Evolutionary conservation across 768 basidiomycete genomes (phyloP).

Genomic region (Symmetrospora coprosmae): DNA sequence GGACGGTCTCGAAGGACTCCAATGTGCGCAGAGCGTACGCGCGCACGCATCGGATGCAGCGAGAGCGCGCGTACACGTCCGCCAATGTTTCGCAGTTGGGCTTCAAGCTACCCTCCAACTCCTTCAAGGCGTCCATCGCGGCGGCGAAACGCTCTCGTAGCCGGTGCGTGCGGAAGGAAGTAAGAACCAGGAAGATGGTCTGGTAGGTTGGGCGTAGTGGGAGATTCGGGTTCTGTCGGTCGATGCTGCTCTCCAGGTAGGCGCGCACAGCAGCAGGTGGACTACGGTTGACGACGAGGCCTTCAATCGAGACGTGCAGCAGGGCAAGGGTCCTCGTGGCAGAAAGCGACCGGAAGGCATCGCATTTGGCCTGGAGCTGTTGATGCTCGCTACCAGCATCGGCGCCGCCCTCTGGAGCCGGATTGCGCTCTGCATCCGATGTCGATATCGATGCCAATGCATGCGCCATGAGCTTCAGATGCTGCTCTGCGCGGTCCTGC

Average conservation of each 20-base stretch:
- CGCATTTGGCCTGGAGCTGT: not conserved
- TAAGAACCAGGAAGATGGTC: constrained; percentile 4
- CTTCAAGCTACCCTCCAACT: too few relatives aligned
- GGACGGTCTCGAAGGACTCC: too few relatives aligned
- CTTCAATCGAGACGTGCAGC: constrained; percentile 9
- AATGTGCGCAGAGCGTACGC: too few relatives aligned
- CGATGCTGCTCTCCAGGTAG: not conserved
- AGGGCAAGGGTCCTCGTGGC: not conserved
- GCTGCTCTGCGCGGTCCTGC: not conserved
- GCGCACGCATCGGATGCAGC: too few relatives aligned
- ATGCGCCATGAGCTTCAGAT: not conserved
- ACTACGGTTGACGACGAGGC: constrained; percentile 4
- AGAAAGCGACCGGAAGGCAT: not conserved
- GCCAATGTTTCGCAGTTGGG: too few relatives aligned
- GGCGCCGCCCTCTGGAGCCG: not conserved
- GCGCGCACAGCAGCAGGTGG: not conserved
- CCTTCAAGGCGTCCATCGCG: too few relatives aligned
- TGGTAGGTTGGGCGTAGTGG: not conserved
- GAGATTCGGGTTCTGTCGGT: not conserved
- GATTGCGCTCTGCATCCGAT: too few relatives aligned
- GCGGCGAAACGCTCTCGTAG: not conserved
- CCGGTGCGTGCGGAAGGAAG: not conserved
- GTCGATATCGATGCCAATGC: not conserved
- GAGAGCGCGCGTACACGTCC: too few relatives aligned
- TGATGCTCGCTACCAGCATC: not conserved